Evolutionary conservation across 768 basidiomycete genomes (phyloP), one percentile per base, ranked within the genome.

Genomic region (Lentinula boryana): DNA sequence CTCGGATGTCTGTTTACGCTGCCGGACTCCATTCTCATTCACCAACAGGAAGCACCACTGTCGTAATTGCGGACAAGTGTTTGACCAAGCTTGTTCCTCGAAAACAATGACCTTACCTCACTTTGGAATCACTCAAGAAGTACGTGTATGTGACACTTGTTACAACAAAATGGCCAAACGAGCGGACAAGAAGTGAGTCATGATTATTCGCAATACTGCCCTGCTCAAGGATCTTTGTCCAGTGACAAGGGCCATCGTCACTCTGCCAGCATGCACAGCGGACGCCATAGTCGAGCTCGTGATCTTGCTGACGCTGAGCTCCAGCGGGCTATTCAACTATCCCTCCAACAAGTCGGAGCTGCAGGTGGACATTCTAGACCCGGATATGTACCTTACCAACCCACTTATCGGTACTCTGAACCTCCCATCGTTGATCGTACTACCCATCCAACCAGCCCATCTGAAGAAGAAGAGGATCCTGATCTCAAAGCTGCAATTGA

Each of bases 1-100:
- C 70, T 94, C 94, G 0, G 93, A 97, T 50, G 84, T 95, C 15
- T 99, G 97, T 71, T 84, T 96, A 61, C 86, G 94, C 18, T 99
- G 97, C 72, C 84, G 97, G 16, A 87, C 90, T 0, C 71, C 92
- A 0, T 99, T 99, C 73, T 84, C 87, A 0, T 95, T 98, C 70
- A 97, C 95, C 33, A 98, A 98, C 70, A 84, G 97, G 55, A 98
- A 98, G 70, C 97, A 99, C 68, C 97, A 99, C 68, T 99, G 97
- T 70, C 86, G 97, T 13, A 98, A 98, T 71, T 99, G 97, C 74
- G 97, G 97, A 7, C 88, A 89, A 70, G 94, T 98, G 13, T 98
- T 97, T 69, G 96, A 98, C 74, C 93, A 95, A 58, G 81, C 85
- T 44, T 99, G 97, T 71, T 95, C 93, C 0, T 87, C 90, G 36